Evolutionary conservation across 1,139 yeast genomes (phyloP).

Genomic region (Debaryomyces robertsiae): DNA sequence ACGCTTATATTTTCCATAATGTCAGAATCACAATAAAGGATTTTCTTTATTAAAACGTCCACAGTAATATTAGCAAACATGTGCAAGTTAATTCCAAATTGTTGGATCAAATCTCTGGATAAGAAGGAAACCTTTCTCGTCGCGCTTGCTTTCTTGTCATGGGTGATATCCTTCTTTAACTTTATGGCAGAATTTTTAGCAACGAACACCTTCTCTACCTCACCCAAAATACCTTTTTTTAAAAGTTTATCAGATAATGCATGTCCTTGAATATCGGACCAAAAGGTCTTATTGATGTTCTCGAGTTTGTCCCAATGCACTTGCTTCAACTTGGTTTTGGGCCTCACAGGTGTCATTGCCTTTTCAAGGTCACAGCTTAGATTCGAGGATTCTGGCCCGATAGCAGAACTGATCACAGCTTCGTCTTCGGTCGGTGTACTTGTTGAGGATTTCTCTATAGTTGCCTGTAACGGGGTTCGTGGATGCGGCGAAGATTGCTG

Average conservation of each 20-base stretch:
- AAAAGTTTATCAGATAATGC: constrained; percentile 56
- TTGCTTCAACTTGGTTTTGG: constrained; percentile 75
- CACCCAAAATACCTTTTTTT: constrained; percentile 72
- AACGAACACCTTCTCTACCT: constrained; percentile 77
- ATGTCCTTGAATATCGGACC: constrained; percentile 63
- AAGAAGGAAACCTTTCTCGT: constrained; percentile 58
- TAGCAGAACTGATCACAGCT: neutral
- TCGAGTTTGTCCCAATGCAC: constrained; percentile 94
- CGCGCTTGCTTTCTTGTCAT: constrained; percentile 28
- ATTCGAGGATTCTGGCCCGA: neutral
- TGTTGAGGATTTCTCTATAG: neutral
- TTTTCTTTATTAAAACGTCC: constrained; percentile 61
- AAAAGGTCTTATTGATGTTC: constrained; percentile 71
- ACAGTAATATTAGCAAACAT: constrained; percentile 67
- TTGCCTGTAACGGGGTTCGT: neutral
- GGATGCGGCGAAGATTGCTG: constrained; percentile 14
- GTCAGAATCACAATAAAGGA: constrained; percentile 72
- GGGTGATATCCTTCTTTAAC: constrained; percentile 32
- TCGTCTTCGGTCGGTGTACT: neutral
- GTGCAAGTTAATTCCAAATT: constrained; percentile 90
- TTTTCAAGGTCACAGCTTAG: neutral
- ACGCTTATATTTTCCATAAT: constrained; percentile 69
- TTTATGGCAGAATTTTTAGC: constrained; percentile 58
- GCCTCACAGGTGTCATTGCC: constrained; percentile 37
- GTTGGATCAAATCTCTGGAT: constrained; percentile 77